phyloP scores from a whole-genome alignment of 2,329 filamentous ascomycete genomes.

The Talaromyces funiculosus region DNA sequence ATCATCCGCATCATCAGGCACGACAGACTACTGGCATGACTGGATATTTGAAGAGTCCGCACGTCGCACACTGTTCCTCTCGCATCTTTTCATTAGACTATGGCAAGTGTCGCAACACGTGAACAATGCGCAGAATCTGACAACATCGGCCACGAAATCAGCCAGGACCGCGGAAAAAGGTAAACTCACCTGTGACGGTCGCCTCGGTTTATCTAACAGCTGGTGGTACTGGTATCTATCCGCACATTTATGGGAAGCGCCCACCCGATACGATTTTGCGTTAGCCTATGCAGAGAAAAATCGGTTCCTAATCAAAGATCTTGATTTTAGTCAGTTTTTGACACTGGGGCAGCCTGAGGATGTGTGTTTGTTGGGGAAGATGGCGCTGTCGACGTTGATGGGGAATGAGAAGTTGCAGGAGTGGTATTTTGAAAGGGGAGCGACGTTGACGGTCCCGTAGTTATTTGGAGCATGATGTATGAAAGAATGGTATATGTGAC shows the following conservation, averaged over 20 bases:
- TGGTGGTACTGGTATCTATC: conserved; percentile 26
- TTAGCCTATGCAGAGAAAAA: conserved; percentile 23
- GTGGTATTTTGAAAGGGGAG: conserved; percentile 21
- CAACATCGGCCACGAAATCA: neutral
- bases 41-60: conserved; percentile 53
- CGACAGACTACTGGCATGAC: conserved; percentile 42
- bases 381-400: conserved; percentile 23
- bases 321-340: conserved; percentile 21
- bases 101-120: conserved; percentile 19
- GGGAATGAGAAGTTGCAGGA: conserved; percentile 23
- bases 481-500: neutral
- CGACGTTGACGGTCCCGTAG: neutral
- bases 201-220: conserved; percentile 23
- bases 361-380: conserved; percentile 25
- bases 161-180: neutral
- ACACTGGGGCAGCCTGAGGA: conserved; percentile 20
- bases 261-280: conserved; percentile 25
- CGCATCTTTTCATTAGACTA: conserved; percentile 41
- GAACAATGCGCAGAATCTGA: neutral
- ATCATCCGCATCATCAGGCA: neutral
- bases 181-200: conserved; percentile 21
- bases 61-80: conserved; percentile 47
- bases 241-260: conserved; percentile 24
- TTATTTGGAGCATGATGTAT: neutral
- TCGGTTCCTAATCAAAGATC: conserved; percentile 23